These are phyloP conservation scores for Kurtzmaniella natalensis DNA, from an alignment of 1,139 yeast genomes.

Conservation along the genomic window DNA sequence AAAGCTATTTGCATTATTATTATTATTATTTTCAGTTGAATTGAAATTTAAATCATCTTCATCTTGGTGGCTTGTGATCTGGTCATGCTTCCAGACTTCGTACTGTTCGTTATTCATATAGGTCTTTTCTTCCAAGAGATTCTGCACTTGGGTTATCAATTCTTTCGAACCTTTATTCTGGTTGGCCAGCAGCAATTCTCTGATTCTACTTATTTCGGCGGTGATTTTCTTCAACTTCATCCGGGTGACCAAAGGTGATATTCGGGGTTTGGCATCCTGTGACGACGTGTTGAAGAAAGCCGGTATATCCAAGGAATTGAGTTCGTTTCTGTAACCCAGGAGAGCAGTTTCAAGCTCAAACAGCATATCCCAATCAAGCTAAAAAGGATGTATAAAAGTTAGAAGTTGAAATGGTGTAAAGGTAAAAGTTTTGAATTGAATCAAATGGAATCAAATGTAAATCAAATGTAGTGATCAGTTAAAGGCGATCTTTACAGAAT, in stretches of 20 bases:
- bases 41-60: neutral
- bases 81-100: slow-evolving; percentile 1
- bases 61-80: neutral
- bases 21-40: neutral
- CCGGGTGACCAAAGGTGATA: slow-evolving; percentile 5
- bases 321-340: slow-evolving; percentile 2
- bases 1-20: neutral
- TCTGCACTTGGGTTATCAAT: slow-evolving; percentile 4
- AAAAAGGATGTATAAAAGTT: no score
- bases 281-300: slow-evolving; percentile 2
- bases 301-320: slow-evolving; percentile 3
- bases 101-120: slow-evolving; percentile 4
- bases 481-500: no score
- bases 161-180: neutral
- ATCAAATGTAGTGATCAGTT: no score
- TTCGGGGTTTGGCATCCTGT: slow-evolving; percentile 1
- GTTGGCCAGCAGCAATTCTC: slow-evolving; percentile 4
- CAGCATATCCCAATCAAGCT: no score
- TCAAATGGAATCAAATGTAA: no score
- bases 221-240: slow-evolving; percentile 5
- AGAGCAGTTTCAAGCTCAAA: slow-evolving; percentile 1
- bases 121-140: slow-evolving; percentile 5
- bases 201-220: slow-evolving; percentile 4
- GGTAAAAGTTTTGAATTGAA: no score
- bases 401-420: no score